Base-by-base conservation (phyloP, 2,329 filamentous ascomycete species). In the Diaporthe sp. region DNA sequence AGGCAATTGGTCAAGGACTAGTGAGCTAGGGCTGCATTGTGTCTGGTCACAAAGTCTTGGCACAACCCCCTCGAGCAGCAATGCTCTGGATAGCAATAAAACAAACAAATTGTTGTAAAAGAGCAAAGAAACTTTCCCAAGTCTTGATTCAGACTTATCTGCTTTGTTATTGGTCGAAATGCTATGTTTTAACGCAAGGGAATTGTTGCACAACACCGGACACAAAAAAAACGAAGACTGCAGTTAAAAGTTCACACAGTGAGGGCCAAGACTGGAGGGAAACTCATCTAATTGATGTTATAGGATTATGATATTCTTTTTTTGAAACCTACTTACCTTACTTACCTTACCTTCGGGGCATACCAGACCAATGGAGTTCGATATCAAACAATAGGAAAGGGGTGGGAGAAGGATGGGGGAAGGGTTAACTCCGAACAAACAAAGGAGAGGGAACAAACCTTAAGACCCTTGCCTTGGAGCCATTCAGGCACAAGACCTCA, bases 21-120 rank as follows among this genome's bases (percentile, higher is more conserved):
- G 15, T 10, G 20, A 17, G 39, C 3, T 25, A 44, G 39, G 8
- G 10, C 15, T 34, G 22, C 28, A 12, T 44, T 28, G 60, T 7
- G 2, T 25, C 2, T 22, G 10, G 6, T 1, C 4, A 39, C 6
- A 7, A 13, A 22, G 8, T 2, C 3, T 31, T n/a, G 28, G 5
- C 42, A n/a, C 9, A 31, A 7, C 22, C 22, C 2, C 1, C 20
- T 9, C 28, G 44, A 22, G 9, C 9, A 25, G 10, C 10, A 67
- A 15, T 9, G 5, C 28, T 51, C 9, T 22, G 12, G 5, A 49
- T 34, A 34, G 28, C 17, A 49, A 7, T 15, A 8, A 34, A n/a
- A 67, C 25, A 65, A 28, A 22, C 20, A 22, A 34, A 31, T 9
- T 8, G 42, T 25, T n/a, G 15, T 60, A 37, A 60, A 39, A 60